phyloP scores from a whole-genome alignment of 306 rosid genomes.

The Inga laurina region DNA sequence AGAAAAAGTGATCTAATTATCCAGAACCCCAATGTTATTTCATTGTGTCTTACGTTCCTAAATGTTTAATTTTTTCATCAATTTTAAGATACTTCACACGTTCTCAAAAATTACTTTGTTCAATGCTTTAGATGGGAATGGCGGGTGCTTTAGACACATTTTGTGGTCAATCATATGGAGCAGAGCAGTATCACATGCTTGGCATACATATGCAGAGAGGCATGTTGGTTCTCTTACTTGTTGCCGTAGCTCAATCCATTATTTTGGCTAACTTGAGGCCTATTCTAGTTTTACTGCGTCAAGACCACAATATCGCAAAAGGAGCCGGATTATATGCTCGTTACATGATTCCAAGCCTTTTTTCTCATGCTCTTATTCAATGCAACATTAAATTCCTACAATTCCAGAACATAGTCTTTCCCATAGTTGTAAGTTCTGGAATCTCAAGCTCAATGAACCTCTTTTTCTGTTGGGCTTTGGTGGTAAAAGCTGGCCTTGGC shows the following conservation, averaged over 20 bases:
- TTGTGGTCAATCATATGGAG: slow-evolving; percentile 82
- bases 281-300: slow-evolving; percentile 51
- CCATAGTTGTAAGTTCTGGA: slow-evolving; percentile 63
- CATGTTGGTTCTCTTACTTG: slow-evolving; percentile 47
- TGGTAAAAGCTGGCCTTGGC: slow-evolving; percentile 59
- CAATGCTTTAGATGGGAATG: slow-evolving; percentile 58
- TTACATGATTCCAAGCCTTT: slow-evolving; percentile 63
- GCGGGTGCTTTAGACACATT: slow-evolving; percentile 76
- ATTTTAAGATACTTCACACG: background rate
- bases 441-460: slow-evolving; percentile 47
- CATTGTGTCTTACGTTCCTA: background rate
- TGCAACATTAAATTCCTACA: slow-evolving; percentile 66
- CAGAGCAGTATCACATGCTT: slow-evolving; percentile 60
- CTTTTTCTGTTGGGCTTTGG: slow-evolving; percentile 57
- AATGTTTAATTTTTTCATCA: background rate
- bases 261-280: slow-evolving; percentile 52
- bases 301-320: slow-evolving; percentile 52
- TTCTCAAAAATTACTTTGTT: background rate
- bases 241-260: slow-evolving; percentile 47
- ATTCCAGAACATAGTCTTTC: slow-evolving; percentile 68
- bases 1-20: background rate
- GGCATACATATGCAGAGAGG: slow-evolving; percentile 73
- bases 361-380: slow-evolving; percentile 58
- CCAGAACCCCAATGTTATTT: background rate
- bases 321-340: slow-evolving; percentile 58